These are phyloP conservation scores for Pythium biforme DNA, from an alignment of 352 stramenopile species.

Conservation along the genomic window DNA sequence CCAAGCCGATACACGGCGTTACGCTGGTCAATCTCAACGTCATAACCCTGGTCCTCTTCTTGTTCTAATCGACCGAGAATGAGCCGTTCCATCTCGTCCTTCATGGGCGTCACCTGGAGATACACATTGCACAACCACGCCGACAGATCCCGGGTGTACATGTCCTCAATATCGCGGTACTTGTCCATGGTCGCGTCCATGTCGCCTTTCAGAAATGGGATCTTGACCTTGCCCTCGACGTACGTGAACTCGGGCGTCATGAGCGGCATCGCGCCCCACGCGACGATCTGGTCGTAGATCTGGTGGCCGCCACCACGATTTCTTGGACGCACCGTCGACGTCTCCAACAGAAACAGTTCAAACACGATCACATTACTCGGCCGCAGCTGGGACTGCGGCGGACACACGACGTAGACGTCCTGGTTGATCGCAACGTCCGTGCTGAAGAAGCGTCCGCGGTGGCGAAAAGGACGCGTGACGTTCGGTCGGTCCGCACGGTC, in stretches of 20 bases:
- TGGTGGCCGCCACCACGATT: neutral
- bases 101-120: conserved; percentile 59
- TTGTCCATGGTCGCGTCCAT: conserved; percentile 82
- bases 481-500: conserved; percentile 30
- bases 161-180: conserved; percentile 63
- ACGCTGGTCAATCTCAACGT: conserved; percentile 55
- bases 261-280: conserved; percentile 81
- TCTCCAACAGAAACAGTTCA: conserved; percentile 39
- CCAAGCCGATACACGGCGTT: conserved; percentile 34
- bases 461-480: conserved; percentile 71
- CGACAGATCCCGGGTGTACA: conserved; percentile 67
- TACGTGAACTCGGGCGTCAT: conserved; percentile 56
- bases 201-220: conserved; percentile 83
- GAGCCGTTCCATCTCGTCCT: conserved; percentile 29
- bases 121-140: conserved; percentile 91
- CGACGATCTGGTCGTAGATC: conserved; percentile 70
- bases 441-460: conserved; percentile 85
- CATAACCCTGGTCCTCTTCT: conserved; percentile 27
- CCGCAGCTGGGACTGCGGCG: conserved; percentile 49
- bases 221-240: conserved; percentile 77
- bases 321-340: neutral
- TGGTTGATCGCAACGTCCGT: conserved; percentile 78
- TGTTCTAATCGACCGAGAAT: conserved; percentile 1
- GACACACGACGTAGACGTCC: conserved; percentile 77
- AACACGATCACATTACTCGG: conserved; percentile 59